phyloP scores from a whole-genome alignment of 768 basidiomycete genomes.

The Suillus americanus region DNA sequence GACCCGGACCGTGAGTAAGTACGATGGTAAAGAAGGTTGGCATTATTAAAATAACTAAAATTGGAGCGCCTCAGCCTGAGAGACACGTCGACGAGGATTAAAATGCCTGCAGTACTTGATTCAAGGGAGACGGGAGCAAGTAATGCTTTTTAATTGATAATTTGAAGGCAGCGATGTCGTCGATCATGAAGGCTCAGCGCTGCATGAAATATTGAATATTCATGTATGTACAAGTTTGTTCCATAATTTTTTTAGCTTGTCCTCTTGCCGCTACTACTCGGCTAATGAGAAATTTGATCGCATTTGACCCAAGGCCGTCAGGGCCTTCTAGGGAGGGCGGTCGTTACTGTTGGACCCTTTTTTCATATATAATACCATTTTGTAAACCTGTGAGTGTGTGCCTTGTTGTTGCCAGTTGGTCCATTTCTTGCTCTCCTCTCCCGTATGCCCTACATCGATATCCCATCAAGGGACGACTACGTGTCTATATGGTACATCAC shows the following conservation, averaged over 20 bases:
- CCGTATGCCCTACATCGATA: slow-evolving; percentile 68
- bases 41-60: background rate
- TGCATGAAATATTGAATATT: background rate
- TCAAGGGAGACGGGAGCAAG: background rate
- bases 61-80: background rate
- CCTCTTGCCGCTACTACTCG: slow-evolving; percentile 18
- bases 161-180: background rate
- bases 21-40: background rate
- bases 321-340: slow-evolving; percentile 8
- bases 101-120: too few species aligned
- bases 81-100: background rate
- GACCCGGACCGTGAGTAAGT: background rate
- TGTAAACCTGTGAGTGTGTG: slow-evolving; percentile 1
- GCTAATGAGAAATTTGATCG: slow-evolving; percentile 20
- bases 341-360: slow-evolving; percentile 3
- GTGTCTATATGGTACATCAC: slow-evolving; percentile 73
- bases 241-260: background rate
- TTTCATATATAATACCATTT: slow-evolving; percentile 20
- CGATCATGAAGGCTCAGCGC: background rate
- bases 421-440: slow-evolving; percentile 2
- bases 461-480: slow-evolving; percentile 62
- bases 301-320: slow-evolving; percentile 15
- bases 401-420: background rate
- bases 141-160: background rate
- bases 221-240: background rate